A percentile compares a stretch with the other conserved stretches of the same genome.
These are phyloP conservation scores for Trichoderma citrinoviride DNA, from an alignment of 2,329 filamentous ascomycete species.

Conservation along the genomic window DNA sequence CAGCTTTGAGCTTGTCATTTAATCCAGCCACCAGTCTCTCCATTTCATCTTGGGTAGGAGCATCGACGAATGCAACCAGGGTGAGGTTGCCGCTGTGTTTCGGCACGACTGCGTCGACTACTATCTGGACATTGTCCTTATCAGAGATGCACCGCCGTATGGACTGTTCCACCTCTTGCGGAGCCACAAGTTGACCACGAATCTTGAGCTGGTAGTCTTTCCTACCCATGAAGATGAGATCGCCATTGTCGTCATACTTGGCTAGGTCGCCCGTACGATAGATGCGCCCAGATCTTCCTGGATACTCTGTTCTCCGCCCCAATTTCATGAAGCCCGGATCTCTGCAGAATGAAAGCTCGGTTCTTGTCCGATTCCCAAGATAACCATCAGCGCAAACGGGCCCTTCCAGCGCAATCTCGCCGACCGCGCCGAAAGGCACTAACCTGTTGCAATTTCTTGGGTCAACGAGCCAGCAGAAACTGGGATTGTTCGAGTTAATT, in stretches of 20 bases:
- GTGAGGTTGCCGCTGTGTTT: constrained; percentile 1
- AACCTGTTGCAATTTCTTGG: constrained; percentile 4
- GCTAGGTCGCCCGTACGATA: constrained; percentile 19
- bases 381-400: constrained; percentile 6
- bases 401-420: constrained; percentile 13
- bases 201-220: constrained; percentile 16
- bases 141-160: neutral
- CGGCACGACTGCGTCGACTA: constrained; percentile 9
- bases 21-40: neutral
- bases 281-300: neutral
- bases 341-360: neutral
- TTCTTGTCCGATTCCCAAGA: constrained; percentile 2
- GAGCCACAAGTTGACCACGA: constrained; percentile 7
- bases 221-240: constrained; percentile 8
- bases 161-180: constrained; percentile 9
- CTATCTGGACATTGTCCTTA: neutral
- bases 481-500: neutral
- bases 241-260: constrained; percentile 10
- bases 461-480: constrained; percentile 8
- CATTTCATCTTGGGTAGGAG: neutral
- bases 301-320: neutral
- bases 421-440: constrained; percentile 12
- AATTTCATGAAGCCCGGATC: neutral
- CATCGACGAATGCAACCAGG: constrained; percentile 5
- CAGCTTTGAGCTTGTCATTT: neutral